phyloP scores from a whole-genome alignment of 371 early-diverging fungal species.

The Mucor ambiguus region DNA sequence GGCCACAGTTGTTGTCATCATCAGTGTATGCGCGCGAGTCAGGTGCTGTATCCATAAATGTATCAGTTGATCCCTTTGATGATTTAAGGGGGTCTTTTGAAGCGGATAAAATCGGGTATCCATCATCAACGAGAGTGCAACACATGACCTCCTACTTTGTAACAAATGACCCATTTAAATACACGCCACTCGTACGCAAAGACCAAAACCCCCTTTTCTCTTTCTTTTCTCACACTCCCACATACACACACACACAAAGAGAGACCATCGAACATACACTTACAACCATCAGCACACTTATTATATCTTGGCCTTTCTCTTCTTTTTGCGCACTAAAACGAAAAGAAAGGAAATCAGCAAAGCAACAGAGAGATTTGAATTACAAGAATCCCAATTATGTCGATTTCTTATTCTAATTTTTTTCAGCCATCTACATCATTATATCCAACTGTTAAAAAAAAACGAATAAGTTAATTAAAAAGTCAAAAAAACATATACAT shows the following conservation, averaged over 20 bases:
- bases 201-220: background rate
- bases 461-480: slow-evolving; percentile 10
- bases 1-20: background rate
- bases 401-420: slow-evolving; percentile 21
- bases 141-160: background rate
- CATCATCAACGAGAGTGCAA: background rate
- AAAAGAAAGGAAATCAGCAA: slow-evolving; percentile 6
- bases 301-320: background rate
- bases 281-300: background rate
- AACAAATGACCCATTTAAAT: slow-evolving; percentile 4
- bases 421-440: background rate
- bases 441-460: slow-evolving; percentile 16
- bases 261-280: background rate
- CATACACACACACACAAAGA: background rate
- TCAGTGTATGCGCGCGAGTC: background rate
- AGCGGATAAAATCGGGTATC: background rate
- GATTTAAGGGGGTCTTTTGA: background rate
- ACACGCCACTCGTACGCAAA: slow-evolving; percentile 6
- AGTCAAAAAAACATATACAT: slow-evolving; percentile 15
- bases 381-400: slow-evolving; percentile 17
- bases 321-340: background rate
- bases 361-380: slow-evolving; percentile 2
- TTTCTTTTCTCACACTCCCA: slow-evolving; percentile 5
- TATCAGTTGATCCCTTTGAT: background rate
- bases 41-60: background rate